Conservation (phyloP, 345 rosid genomes). For the Melaleuca quinquenervia region DNA sequence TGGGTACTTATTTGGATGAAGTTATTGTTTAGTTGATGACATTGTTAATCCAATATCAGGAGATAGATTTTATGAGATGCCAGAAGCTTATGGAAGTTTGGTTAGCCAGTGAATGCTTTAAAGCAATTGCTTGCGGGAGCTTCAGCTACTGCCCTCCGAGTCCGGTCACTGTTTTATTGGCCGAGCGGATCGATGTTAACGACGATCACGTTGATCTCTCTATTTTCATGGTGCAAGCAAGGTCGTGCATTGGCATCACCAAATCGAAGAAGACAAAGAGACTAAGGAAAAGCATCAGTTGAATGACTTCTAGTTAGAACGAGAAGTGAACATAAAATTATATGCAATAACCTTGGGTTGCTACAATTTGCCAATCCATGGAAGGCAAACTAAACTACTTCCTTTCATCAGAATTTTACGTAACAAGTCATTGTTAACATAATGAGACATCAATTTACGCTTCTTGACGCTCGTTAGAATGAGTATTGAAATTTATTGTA, state of each 20-base stretch:
- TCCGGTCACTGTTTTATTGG: conserved; percentile 41
- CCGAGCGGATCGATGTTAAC: conserved; percentile 6
- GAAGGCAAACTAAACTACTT: neutral
- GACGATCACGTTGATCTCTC: conserved; percentile 27
- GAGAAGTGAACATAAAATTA: neutral
- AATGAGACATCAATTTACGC: neutral
- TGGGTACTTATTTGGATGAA: neutral
- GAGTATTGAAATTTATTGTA: neutral
- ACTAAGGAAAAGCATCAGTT: neutral
- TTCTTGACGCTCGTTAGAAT: neutral
- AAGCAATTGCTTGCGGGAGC: neutral
- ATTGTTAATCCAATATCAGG: conserved; percentile 4
- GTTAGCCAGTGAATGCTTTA: neutral
- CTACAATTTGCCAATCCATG: neutral
- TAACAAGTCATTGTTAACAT: neutral
- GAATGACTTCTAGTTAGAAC: neutral
- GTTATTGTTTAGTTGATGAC: neutral
- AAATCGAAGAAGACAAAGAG: neutral
- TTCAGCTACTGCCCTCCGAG: conserved; percentile 27
- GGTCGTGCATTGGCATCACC: neutral
- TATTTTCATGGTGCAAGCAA: conserved; percentile 10
- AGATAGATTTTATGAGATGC: conserved; percentile 18
- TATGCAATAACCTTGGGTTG: neutral
- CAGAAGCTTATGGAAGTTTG: conserved; percentile 19
- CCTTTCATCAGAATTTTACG: neutral